Evolutionary conservation across 257 asterid species (phyloP).

Genomic region (Cinchona pubescens): DNA sequence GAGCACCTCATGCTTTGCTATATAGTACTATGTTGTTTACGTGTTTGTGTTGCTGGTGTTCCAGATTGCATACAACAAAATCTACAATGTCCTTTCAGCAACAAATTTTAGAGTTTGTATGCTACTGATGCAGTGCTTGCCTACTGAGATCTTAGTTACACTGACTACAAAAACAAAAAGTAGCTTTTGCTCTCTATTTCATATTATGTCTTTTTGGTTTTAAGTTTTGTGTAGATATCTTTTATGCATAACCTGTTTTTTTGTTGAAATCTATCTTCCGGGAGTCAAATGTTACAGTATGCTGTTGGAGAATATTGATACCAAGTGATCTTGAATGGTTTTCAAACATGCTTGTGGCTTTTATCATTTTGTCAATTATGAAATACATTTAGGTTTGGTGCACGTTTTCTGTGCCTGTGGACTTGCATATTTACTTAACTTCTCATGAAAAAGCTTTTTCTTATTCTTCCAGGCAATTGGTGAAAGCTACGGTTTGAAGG

Average conservation of each 20-base stretch:
- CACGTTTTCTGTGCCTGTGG: not conserved
- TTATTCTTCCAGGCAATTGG: conserved; percentile 71
- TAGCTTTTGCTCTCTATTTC: not conserved
- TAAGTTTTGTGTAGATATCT: not conserved
- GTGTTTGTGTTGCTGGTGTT: not conserved
- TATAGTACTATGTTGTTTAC: not conserved
- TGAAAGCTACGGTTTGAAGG: conserved; percentile 62
- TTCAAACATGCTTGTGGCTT: not conserved
- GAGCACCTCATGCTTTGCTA: not conserved
- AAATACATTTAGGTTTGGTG: not conserved
- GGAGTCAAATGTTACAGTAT: not conserved
- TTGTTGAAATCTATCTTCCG: not conserved
- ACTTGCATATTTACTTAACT: not conserved
- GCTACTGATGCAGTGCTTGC: not conserved
- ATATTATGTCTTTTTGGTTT: not conserved
- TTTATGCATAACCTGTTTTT: not conserved
- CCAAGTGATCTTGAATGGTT: not conserved
- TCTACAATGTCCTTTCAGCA: not conserved
- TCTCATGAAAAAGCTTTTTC: conserved; percentile 11
- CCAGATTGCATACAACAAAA: not conserved
- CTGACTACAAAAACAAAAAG: not conserved
- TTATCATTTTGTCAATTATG: not conserved
- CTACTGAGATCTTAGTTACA: not conserved
- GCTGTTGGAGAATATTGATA: not conserved
- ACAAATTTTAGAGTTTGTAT: not conserved